These are phyloP conservation scores for Tulasnella sp. DNA, from an alignment of 768 basidiomycete genomes.

Conservation along the genomic window DNA sequence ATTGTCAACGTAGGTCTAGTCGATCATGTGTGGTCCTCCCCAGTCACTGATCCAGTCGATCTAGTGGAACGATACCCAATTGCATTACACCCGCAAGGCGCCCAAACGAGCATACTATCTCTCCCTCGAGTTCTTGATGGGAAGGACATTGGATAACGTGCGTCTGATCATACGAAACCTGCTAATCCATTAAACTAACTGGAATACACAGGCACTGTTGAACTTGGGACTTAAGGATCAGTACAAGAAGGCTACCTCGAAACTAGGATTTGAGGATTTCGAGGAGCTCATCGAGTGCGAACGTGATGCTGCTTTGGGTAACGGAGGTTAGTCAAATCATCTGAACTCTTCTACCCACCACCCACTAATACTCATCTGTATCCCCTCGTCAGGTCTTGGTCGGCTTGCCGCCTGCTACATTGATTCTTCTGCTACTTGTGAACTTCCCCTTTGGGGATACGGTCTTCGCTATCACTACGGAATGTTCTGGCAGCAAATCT, in stretches of 20 bases:
- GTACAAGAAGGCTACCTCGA: slow-evolving; percentile 53
- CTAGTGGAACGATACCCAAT: slow-evolving; percentile 74
- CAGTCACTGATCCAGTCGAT: background rate
- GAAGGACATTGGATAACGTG: slow-evolving; percentile 37
- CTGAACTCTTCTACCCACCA: too few species aligned
- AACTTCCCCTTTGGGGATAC: slow-evolving; percentile 93
- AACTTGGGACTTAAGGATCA: slow-evolving; percentile 78
- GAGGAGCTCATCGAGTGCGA: slow-evolving; percentile 83
- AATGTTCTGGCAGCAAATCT: slow-evolving; percentile 91
- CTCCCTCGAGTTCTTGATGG: slow-evolving; percentile 79
- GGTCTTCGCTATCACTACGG: slow-evolving; percentile 80
- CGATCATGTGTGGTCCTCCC: background rate
- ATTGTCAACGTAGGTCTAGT: slow-evolving; percentile 39
- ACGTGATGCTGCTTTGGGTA: slow-evolving; percentile 89
- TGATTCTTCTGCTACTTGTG: slow-evolving; percentile 81
- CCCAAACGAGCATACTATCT: slow-evolving; percentile 93
- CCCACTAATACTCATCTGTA: background rate
- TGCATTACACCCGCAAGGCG: slow-evolving; percentile 65
- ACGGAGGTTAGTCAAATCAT: slow-evolving; percentile 44
- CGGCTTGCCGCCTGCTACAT: slow-evolving; percentile 96
- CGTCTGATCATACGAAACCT: background rate
- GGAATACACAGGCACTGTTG: slow-evolving; percentile 45
- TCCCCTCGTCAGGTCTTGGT: slow-evolving; percentile 46
- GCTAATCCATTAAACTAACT: too few species aligned
- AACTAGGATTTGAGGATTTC: slow-evolving; percentile 75